Conservation (phyloP, 2,329 filamentous ascomycete genomes). For the Biscogniauxia marginata region DNA sequence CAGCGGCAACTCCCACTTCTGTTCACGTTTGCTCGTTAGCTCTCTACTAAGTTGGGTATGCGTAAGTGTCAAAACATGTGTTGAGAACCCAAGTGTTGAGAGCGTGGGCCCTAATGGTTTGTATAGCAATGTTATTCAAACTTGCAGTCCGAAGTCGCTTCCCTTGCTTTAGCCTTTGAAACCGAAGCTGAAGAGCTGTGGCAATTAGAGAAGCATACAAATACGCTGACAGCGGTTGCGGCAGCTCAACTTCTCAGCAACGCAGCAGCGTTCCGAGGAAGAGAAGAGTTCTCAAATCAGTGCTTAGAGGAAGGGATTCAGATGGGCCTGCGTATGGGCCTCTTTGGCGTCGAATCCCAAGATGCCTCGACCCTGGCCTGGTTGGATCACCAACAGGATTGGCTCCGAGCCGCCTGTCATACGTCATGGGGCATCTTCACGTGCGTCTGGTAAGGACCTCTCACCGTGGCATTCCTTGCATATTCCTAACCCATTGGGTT, state of each 20-base stretch:
- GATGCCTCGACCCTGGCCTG: constrained; percentile 14
- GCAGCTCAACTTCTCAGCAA: constrained; percentile 17
- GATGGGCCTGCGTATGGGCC: constrained; percentile 16
- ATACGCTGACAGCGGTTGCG: constrained; percentile 17
- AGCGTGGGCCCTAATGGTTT: neutral
- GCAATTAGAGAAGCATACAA: constrained; percentile 15
- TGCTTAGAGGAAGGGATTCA: constrained; percentile 17
- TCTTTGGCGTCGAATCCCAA: constrained; percentile 15
- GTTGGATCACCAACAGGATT: constrained; percentile 20
- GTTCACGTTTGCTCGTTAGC: constrained; percentile 17
- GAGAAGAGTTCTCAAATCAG: constrained; percentile 16
- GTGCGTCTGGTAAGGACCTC: constrained; percentile 16
- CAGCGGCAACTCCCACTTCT: constrained; percentile 14
- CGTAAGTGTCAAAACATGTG: constrained; percentile 8
- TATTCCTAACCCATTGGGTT: neutral
- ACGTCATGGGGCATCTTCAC: constrained; percentile 21
- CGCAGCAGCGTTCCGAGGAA: constrained; percentile 13
- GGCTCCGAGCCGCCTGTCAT: constrained; percentile 20
- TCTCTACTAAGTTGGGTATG: constrained; percentile 17
- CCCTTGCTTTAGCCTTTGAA: constrained; percentile 11
- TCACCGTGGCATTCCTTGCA: neutral
- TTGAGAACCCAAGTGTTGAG: constrained; percentile 2
- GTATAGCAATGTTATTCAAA: constrained; percentile 18
- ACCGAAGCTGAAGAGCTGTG: constrained; percentile 17
- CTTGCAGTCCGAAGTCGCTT: constrained; percentile 13